phyloP scores from a whole-genome alignment of 2,329 filamentous ascomycete genomes.

The Apiospora malaysiana region DNA sequence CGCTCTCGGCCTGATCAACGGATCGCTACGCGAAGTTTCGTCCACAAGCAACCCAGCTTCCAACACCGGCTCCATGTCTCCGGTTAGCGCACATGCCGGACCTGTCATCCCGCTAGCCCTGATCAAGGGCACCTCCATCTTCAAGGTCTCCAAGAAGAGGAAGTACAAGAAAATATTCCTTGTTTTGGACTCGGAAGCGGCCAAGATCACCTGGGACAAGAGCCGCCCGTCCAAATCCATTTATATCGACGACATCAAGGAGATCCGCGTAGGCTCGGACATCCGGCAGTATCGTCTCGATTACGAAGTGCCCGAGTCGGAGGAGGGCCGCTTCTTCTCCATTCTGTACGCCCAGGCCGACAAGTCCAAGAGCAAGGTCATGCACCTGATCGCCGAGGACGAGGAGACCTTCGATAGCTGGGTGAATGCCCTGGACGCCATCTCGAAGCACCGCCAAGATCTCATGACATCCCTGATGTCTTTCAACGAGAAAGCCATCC shows the following conservation, averaged over 20 bases:
- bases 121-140: constrained; percentile 77
- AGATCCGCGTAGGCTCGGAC: constrained; percentile 83
- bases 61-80: constrained; percentile 47
- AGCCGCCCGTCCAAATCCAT: constrained; percentile 81
- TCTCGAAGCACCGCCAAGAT: constrained; percentile 85
- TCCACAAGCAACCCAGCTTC: constrained; percentile 55
- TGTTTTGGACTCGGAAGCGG: constrained; percentile 80
- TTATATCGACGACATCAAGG: constrained; percentile 93
- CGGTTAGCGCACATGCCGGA: constrained; percentile 55
- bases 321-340: constrained; percentile 82
- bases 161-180: constrained; percentile 72
- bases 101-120: constrained; percentile 80
- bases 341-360: constrained; percentile 85
- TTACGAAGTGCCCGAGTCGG: constrained; percentile 70
- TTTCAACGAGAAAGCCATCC: constrained; percentile 82
- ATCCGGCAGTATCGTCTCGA: constrained; percentile 90
- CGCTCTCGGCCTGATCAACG: constrained; percentile 42
- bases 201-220: constrained; percentile 88
- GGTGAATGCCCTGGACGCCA: constrained; percentile 82
- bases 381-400: constrained; percentile 85
- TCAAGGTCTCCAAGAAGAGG: constrained; percentile 86
- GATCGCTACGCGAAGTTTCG: constrained; percentile 49
- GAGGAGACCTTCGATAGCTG: constrained; percentile 76
- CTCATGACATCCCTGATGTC: constrained; percentile 89
- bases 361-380: constrained; percentile 80